phyloP scores from a whole-genome alignment of 768 basidiomycete species.

The Xerocomus brunneocitrinus region DNA sequence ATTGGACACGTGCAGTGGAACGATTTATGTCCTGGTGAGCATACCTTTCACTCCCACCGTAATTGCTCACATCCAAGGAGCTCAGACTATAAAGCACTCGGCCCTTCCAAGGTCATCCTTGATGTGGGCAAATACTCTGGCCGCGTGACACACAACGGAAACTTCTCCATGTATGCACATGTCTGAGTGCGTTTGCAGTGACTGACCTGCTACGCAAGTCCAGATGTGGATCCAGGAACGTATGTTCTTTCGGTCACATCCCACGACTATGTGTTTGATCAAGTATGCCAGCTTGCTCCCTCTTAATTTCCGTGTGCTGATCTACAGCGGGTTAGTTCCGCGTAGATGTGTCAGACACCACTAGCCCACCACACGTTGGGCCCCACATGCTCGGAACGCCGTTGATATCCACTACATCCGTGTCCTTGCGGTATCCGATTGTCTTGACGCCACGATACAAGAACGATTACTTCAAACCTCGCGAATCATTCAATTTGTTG shows the following conservation, averaged over 20 bases:
- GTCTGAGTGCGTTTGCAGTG: not conserved
- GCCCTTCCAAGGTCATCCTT: slow-evolving; percentile 54
- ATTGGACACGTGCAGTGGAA: slow-evolving; percentile 67
- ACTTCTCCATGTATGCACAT: slow-evolving; percentile 59
- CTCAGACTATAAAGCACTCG: slow-evolving; percentile 40
- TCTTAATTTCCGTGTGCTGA: slow-evolving; percentile 2
- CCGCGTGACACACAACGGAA: slow-evolving; percentile 52
- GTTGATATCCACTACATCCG: slow-evolving; percentile 50
- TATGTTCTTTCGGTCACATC: slow-evolving; percentile 66
- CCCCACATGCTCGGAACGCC: slow-evolving; percentile 70
- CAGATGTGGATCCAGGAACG: slow-evolving; percentile 61
- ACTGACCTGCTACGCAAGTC: slow-evolving; percentile 38
- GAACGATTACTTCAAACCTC: slow-evolving; percentile 62
- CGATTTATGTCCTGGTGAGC: slow-evolving; percentile 58
- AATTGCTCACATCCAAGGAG: slow-evolving; percentile 8
- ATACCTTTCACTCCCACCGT: slow-evolving; percentile 6
- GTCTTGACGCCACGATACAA: slow-evolving; percentile 49
- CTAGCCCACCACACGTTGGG: slow-evolving; percentile 46
- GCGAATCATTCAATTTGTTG: slow-evolving; percentile 66
- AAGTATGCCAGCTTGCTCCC: slow-evolving; percentile 38
- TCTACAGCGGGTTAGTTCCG: slow-evolving; percentile 45
- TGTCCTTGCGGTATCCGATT: slow-evolving; percentile 60
- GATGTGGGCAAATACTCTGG: slow-evolving; percentile 55
- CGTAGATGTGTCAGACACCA: slow-evolving; percentile 52
- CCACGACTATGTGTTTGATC: slow-evolving; percentile 67